Percentiles rank a stretch among this genome's conserved stretches.
Evolutionary conservation across 176 grass and related monocot genomes (phyloP).

Genomic region (Oryza meyeriana): DNA sequence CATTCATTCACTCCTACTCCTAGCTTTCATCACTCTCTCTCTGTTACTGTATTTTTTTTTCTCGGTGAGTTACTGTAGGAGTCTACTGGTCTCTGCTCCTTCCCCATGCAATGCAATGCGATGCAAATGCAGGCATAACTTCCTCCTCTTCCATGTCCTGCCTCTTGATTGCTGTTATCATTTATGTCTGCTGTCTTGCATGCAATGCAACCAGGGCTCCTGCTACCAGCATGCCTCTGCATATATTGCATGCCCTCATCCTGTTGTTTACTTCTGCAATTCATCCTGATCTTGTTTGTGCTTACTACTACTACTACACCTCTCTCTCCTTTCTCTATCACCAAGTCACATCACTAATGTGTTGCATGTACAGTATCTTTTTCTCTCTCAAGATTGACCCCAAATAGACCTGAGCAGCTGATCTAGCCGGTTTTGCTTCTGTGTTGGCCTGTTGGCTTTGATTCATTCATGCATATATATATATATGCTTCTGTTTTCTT

Average conservation of each 20-base stretch:
- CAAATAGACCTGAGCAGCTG: neutral
- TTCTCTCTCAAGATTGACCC: neutral
- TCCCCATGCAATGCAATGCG: conserved; percentile 33
- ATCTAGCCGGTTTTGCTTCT: neutral
- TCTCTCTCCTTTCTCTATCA: neutral
- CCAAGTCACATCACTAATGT: neutral
- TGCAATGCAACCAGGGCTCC: neutral
- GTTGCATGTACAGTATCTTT: neutral
- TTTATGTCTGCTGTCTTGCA: conserved; percentile 21
- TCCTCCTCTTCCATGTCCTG: neutral
- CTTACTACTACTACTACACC: neutral
- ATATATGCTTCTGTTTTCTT: neutral
- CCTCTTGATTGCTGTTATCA: conserved; percentile 30
- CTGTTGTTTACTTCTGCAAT: neutral
- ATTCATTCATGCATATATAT: too few species aligned
- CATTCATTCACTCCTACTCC: conserved; percentile 1
- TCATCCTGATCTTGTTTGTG: neutral
- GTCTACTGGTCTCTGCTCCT: conserved; percentile 19
- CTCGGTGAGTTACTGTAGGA: neutral
- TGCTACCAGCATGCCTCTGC: neutral
- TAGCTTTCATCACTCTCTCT: neutral
- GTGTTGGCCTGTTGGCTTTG: too few species aligned
- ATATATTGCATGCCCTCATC: neutral
- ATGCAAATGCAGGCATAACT: neutral
- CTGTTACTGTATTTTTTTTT: neutral